Conservation (phyloP, 179 eudicot genomes). For the Vitellaria paradoxa region DNA sequence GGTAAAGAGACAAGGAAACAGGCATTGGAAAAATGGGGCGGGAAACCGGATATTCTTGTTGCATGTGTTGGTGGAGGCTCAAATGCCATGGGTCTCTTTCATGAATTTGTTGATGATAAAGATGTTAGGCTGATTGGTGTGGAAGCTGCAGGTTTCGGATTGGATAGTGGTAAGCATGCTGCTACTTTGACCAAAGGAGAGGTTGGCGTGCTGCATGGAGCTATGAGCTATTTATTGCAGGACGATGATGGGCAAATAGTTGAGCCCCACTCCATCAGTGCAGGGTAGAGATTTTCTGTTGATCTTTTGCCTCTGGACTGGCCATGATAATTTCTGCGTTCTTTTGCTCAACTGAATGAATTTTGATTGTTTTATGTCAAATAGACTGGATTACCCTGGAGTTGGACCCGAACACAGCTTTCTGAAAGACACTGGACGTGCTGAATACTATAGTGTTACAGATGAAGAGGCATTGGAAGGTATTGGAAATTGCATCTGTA, state of each 20-base stretch:
- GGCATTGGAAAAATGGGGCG: slow-evolving; percentile 86
- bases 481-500: slow-evolving; percentile 19
- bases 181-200: slow-evolving; percentile 76
- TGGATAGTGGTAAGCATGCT: slow-evolving; percentile 77
- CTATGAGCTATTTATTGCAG: slow-evolving; percentile 85
- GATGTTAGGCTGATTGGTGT: slow-evolving; percentile 73
- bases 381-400: slow-evolving; percentile 92
- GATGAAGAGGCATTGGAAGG: slow-evolving; percentile 97
- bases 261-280: slow-evolving; percentile 77
- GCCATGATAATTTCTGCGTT: too few species aligned
- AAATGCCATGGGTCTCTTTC: slow-evolving; percentile 91
- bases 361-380: slow-evolving; percentile 9
- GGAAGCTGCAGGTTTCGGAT: slow-evolving; percentile 80
- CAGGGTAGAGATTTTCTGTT: slow-evolving; percentile 45
- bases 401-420: slow-evolving; percentile 98
- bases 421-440: slow-evolving; percentile 87
- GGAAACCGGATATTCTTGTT: slow-evolving; percentile 77
- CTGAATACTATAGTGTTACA: slow-evolving; percentile 83
- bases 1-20: slow-evolving; percentile 92
- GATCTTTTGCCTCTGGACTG: slow-evolving; percentile 3
- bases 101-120: slow-evolving; percentile 67
- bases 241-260: slow-evolving; percentile 83
- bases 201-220: slow-evolving; percentile 84
- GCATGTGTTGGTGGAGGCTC: slow-evolving; percentile 97
- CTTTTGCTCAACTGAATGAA: not conserved